Evolutionary conservation across 148 eudicot genomes (phyloP).

Genomic region (Heliamphora exappendiculata): DNA sequence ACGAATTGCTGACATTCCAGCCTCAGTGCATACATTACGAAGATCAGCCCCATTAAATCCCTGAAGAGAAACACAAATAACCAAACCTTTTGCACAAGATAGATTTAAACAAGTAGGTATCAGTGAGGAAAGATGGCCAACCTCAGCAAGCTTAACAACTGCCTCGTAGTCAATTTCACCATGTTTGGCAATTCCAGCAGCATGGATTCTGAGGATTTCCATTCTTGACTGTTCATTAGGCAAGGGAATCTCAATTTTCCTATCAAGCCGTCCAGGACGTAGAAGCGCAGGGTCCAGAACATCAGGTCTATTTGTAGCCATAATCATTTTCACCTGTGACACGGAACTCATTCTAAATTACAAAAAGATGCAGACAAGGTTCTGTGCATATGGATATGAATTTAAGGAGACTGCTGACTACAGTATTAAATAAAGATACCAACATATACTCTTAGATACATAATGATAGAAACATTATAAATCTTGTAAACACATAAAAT

Average conservation of each 20-base stretch:
- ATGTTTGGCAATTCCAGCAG: conserved; percentile 97
- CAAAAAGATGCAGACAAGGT: neutral
- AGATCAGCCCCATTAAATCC: conserved; percentile 96
- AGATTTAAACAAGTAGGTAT: neutral
- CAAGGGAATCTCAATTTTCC: conserved; percentile 95
- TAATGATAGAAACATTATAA: neutral
- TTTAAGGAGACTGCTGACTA: neutral
- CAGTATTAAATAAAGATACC: neutral
- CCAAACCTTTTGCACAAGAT: neutral
- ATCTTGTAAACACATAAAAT: neutral
- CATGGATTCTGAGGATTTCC: conserved; percentile 93
- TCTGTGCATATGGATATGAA: neutral
- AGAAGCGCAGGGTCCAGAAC: conserved; percentile 99
- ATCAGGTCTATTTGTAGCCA: conserved; percentile 99
- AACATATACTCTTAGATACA: neutral
- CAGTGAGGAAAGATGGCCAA: conserved; percentile 6
- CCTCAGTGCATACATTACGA: conserved; percentile 90
- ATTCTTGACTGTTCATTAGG: conserved; percentile 99
- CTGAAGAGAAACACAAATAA: conserved; percentile 26
- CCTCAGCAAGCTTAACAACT: conserved; percentile 97
- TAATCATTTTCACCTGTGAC: conserved; percentile 81
- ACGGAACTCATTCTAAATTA: neutral
- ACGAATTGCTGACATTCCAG: conserved; percentile 93
- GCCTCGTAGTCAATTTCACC: conserved; percentile 99
- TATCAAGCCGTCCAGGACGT: conserved; percentile 94